Percentiles rank a stretch among this genome's conserved stretches.
Evolutionary conservation across 2,329 filamentous ascomycete species (phyloP).

Genomic region (Rugonectria rugulosa): DNA sequence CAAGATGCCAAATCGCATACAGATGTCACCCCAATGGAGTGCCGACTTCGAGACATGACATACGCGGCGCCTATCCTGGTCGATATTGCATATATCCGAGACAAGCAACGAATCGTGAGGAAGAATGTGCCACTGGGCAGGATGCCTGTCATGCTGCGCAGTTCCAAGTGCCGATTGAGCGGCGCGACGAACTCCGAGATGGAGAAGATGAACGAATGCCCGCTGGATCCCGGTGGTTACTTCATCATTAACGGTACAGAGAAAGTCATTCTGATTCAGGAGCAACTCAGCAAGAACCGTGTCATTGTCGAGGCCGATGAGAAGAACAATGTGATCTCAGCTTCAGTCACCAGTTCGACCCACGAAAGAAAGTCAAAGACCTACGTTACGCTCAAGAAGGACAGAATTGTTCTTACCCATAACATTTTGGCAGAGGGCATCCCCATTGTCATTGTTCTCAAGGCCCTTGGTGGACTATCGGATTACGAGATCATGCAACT

Average conservation of each 20-base stretch:
- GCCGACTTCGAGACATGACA: slow-evolving; percentile 95
- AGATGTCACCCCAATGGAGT: slow-evolving; percentile 93
- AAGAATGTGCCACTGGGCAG: slow-evolving; percentile 84
- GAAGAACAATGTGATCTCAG: slow-evolving; percentile 92
- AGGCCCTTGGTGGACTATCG: slow-evolving; percentile 91
- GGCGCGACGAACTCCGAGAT: slow-evolving; percentile 87
- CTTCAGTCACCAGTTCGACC: slow-evolving; percentile 96
- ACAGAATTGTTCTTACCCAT: slow-evolving; percentile 86
- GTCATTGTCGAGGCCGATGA: slow-evolving; percentile 94
- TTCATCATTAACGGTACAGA: slow-evolving; percentile 98
- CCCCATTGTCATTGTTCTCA: slow-evolving; percentile 92
- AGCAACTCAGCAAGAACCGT: slow-evolving; percentile 98
- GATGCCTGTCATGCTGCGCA: slow-evolving; percentile 96
- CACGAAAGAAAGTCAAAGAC: slow-evolving; percentile 98
- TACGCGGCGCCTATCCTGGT: slow-evolving; percentile 95
- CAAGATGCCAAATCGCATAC: slow-evolving; percentile 74
- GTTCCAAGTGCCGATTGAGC: slow-evolving; percentile 87
- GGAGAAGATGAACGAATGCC: slow-evolving; percentile 93
- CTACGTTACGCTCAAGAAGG: slow-evolving; percentile 94
- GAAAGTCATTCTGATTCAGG: slow-evolving; percentile 98
- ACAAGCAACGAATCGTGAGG: slow-evolving; percentile 76
- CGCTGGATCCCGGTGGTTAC: slow-evolving; percentile 94
- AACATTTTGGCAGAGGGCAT: slow-evolving; percentile 93
- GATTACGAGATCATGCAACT: slow-evolving; percentile 95
- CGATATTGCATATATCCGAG: slow-evolving; percentile 88